Percentiles rank a stretch among this genome's conserved stretches.
Evolutionary conservation across 306 rosid species (phyloP).

Genomic region (Vicia faba): DNA sequence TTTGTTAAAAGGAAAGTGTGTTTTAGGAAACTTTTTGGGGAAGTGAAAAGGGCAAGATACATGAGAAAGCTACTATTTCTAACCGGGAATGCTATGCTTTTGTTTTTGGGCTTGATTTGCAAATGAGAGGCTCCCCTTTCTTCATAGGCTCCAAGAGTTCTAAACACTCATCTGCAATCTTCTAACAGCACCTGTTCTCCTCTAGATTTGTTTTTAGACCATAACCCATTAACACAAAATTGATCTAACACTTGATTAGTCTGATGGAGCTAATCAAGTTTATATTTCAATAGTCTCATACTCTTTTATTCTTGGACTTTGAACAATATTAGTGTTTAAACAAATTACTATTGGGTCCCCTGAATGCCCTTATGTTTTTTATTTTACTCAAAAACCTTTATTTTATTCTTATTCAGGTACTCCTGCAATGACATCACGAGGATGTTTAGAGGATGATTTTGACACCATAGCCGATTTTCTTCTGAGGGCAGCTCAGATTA

Average conservation of each 20-base stretch:
- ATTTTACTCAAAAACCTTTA: conserved; percentile 1
- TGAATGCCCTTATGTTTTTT: conserved; percentile 6
- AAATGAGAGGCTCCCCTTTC: background rate
- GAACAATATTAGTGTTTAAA: conserved; percentile 4
- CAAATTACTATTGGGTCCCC: conserved; percentile 13
- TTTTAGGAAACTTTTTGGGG: background rate
- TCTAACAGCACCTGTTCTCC: background rate
- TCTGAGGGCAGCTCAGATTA: conserved; percentile 70
- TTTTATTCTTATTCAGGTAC: conserved; percentile 54
- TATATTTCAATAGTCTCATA: background rate
- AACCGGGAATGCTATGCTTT: background rate
- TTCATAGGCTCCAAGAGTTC: background rate
- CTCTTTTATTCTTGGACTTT: conserved; percentile 11
- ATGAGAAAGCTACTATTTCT: background rate
- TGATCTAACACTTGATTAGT: background rate
- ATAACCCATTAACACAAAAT: background rate
- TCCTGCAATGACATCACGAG: conserved; percentile 94
- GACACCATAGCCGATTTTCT: conserved; percentile 80
- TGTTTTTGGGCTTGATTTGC: background rate
- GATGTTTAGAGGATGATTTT: conserved; percentile 80
- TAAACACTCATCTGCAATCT: background rate
- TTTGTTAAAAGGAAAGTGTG: background rate
- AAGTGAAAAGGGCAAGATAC: background rate
- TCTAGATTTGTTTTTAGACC: background rate
- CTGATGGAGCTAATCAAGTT: background rate